These are phyloP conservation scores for Kodamaea kaohsiungensis DNA, from an alignment of 805 yeast species.

Conservation along the genomic window DNA sequence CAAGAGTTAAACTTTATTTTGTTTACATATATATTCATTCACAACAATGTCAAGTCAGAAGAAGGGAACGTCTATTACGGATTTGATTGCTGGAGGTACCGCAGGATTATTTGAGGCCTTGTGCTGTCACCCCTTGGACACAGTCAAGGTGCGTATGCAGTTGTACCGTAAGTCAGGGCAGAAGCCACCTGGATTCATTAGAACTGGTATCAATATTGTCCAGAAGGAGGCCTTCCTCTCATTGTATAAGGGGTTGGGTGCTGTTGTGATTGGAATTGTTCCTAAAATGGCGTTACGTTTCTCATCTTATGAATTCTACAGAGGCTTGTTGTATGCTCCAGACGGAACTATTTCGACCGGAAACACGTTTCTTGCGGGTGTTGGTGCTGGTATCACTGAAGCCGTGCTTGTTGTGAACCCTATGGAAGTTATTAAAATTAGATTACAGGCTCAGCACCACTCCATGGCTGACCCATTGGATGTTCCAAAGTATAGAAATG, in stretches of 20 bases:
- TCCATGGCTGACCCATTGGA: slow-evolving; percentile 82
- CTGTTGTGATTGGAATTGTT: slow-evolving; percentile 94
- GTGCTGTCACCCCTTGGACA: slow-evolving; percentile 96
- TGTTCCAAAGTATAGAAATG: slow-evolving; percentile 85
- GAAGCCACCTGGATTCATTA: slow-evolving; percentile 83
- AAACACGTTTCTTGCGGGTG: slow-evolving; percentile 86
- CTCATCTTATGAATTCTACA: slow-evolving; percentile 88
- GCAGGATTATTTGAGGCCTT: slow-evolving; percentile 98
- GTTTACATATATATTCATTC: neutral
- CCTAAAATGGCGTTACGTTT: slow-evolving; percentile 98
- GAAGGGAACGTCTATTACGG: slow-evolving; percentile 51
- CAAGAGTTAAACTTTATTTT: neutral
- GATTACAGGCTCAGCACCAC: slow-evolving; percentile 94
- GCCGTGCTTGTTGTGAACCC: slow-evolving; percentile 95
- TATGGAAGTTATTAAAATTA: slow-evolving; percentile 94
- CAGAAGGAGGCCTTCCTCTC: slow-evolving; percentile 81
- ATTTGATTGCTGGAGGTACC: slow-evolving; percentile 89
- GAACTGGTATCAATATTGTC: slow-evolving; percentile 78
- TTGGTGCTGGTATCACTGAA: slow-evolving; percentile 96
- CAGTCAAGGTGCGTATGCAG: slow-evolving; percentile 97
- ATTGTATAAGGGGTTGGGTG: slow-evolving; percentile 93
- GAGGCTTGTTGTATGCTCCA: slow-evolving; percentile 62
- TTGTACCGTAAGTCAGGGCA: slow-evolving; percentile 70
- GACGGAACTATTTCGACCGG: slow-evolving; percentile 71
- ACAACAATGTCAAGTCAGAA: slow-evolving; percentile 20